phyloP scores from a whole-genome alignment of 176 grass and related monocot genomes.

The Alopecurus myosuroides region DNA sequence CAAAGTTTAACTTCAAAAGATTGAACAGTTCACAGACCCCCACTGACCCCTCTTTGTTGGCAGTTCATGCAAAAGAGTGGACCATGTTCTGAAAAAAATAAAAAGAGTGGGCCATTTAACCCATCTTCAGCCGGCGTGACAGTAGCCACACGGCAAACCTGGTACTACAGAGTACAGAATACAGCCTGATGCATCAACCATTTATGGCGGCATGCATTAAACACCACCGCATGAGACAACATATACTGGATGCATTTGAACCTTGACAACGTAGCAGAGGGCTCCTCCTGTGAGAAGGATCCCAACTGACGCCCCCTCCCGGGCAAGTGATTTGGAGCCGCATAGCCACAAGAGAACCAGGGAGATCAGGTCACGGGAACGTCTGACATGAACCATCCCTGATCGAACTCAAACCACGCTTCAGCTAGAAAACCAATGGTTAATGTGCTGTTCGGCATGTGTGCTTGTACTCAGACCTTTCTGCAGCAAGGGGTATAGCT shows the following conservation, averaged over 20 bases:
- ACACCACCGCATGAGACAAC: neutral
- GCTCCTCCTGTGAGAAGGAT: neutral
- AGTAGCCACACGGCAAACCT: neutral
- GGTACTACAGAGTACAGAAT: slow-evolving; percentile 3
- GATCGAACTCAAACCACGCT: neutral
- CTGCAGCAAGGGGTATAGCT: slow-evolving; percentile 19
- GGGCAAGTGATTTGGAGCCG: neutral
- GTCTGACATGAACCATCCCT: neutral
- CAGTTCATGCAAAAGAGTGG: neutral
- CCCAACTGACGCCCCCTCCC: neutral
- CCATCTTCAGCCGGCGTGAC: neutral
- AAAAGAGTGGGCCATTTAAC: neutral
- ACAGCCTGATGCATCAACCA: slow-evolving; percentile 23
- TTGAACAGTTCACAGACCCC: no score
- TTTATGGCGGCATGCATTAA: slow-evolving; percentile 17
- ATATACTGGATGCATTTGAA: neutral
- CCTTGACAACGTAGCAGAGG: neutral
- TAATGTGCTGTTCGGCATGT: neutral
- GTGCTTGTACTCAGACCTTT: slow-evolving; percentile 3
- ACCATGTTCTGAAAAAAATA: neutral
- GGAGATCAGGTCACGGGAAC: neutral
- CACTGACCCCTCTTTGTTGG: neutral
- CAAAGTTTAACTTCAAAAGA: no score
- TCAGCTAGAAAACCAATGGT: neutral
- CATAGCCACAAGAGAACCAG: neutral